Evolutionary conservation across 2,329 filamentous ascomycete genomes (phyloP), one percentile per base, ranked within the genome.

Genomic region (Penicillium paneum): DNA sequence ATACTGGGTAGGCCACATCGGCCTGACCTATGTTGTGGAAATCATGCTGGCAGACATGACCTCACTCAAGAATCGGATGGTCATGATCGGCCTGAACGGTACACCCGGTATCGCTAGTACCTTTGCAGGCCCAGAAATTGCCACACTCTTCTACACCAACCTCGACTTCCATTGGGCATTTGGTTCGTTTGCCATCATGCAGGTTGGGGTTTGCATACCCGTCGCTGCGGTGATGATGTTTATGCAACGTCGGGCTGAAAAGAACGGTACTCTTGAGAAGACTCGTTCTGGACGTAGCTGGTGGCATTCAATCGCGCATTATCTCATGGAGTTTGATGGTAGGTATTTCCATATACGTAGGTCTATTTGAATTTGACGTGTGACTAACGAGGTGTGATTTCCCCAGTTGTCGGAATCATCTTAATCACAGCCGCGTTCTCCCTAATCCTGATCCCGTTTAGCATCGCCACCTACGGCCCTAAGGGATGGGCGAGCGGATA

Each of bases 21-120:
- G 81, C 8, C 72, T 86, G 10, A 71, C 72, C n/a, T 86, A 83
- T 62, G 78, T 76, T 29, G 65, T 86, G 1, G 76, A 75, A 38
- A 77, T 88, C 46, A 81, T 87, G 65, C 77, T 84, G 51, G 81
- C 85, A 19, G 86, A 88, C 61, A 86, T 83, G 0, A 83, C 85
- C 0, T 75, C 76, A 0, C 75, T 88, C 32, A 78, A 76, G 52
- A 85, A 86, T 61, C 76, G 85, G 63, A 80, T 79, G 24, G 75
- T 88, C 42, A 80, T 83, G 64, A 78, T 83, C 47, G 83, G 83
- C 0, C 79, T 85, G 55, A 76, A 79, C 26, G 75, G 73, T 11
- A 83, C 84, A 0, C 85, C 85, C 0, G 84, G 82, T 61, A 82
- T 88, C 54, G 78, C 80, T 60, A 86, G 83, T 11, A 49, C 72